Conservation (phyloP, 2,329 filamentous ascomycete species). For the Allantophomopsis cytisporea region DNA sequence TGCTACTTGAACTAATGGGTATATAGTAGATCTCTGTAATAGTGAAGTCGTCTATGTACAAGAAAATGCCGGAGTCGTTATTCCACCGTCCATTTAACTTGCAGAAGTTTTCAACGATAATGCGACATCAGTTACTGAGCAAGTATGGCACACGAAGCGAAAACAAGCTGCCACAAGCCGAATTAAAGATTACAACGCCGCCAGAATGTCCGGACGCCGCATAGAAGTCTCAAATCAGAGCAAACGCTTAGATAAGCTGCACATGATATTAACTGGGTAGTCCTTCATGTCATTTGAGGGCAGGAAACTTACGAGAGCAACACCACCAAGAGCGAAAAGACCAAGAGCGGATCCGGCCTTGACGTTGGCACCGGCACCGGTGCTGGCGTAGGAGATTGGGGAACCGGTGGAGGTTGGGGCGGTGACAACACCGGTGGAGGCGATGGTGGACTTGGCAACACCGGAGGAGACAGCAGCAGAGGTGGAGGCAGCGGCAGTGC, state of each 20-base stretch:
- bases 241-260: conserved; percentile 15
- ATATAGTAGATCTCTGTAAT: too few relatives aligned
- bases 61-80: background rate
- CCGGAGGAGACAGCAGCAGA: conserved; percentile 3
- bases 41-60: background rate
- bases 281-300: background rate
- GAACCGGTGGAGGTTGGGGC: conserved; percentile 9
- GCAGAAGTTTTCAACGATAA: too few relatives aligned
- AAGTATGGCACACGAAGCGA: too few relatives aligned
- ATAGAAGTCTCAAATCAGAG: conserved; percentile 8
- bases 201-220: conserved; percentile 2
- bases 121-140: too few relatives aligned
- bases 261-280: conserved; percentile 5
- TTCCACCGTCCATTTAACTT: too few relatives aligned
- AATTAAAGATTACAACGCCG: conserved; percentile 13
- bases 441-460: conserved; percentile 2
- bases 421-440: conserved; percentile 10
- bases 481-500: conserved; percentile 5
- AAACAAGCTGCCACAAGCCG: conserved; percentile 5
- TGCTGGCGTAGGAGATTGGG: conserved; percentile 14
- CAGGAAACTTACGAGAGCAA: conserved; percentile 16
- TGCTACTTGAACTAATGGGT: too few relatives aligned
- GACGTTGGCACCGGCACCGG: conserved; percentile 14
- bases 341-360: conserved; percentile 14
- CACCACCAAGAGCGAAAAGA: conserved; percentile 18